These are phyloP conservation scores for Blepharisma japonicum DNA, from an alignment of 73 alveolate species.

Conservation along the genomic window DNA sequence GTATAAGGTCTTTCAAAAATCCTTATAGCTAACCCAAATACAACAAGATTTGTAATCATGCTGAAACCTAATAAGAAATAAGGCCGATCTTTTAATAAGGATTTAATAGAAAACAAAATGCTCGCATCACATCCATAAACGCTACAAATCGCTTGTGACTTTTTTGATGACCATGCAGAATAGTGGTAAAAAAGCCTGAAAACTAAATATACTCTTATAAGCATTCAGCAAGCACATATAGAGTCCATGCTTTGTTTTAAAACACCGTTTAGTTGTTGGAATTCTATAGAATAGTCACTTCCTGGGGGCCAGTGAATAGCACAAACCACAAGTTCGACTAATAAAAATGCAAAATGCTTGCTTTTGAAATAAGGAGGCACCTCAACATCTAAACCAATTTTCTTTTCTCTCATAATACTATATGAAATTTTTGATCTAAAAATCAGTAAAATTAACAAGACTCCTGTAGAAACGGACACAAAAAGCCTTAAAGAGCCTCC, in stretches of 20 bases:
- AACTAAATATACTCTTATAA: slow-evolving; percentile 59
- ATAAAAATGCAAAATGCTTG: neutral
- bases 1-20: slow-evolving; percentile 55
- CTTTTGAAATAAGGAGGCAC: neutral
- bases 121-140: slow-evolving; percentile 76
- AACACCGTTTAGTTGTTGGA: neutral
- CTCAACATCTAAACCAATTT: neutral
- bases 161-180: slow-evolving; percentile 76
- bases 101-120: slow-evolving; percentile 70
- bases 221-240: slow-evolving; percentile 56
- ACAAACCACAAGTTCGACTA: neutral
- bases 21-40: slow-evolving; percentile 51
- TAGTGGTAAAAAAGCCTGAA: slow-evolving; percentile 77
- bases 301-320: slow-evolving; percentile 1
- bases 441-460: neutral
- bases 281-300: slow-evolving; percentile 4
- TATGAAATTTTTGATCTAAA: neutral
- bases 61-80: slow-evolving; percentile 48
- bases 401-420: neutral
- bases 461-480: neutral
- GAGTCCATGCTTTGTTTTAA: slow-evolving; percentile 39
- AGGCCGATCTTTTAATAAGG: slow-evolving; percentile 83
- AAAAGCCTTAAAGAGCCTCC: neutral
- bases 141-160: slow-evolving; percentile 72
- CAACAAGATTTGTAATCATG: slow-evolving; percentile 52